These are phyloP conservation scores for Pulveroboletus ravenelii DNA, from an alignment of 768 basidiomycete species.

Conservation along the genomic window DNA sequence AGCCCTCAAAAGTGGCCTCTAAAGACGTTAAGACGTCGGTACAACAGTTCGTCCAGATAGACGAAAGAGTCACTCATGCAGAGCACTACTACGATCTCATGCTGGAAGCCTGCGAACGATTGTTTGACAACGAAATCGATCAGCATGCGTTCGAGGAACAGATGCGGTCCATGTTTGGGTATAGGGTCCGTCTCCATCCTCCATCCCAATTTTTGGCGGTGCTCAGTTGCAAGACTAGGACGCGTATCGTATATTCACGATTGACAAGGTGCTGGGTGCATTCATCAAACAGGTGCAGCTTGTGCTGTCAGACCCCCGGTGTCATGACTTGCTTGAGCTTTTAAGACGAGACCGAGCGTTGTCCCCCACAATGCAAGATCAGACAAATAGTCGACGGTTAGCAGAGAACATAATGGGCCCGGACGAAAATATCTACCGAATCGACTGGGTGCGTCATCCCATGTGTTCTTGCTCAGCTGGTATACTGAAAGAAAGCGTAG, in stretches of 20 bases:
- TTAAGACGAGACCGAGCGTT: constrained; percentile 65
- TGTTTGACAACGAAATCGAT: constrained; percentile 93
- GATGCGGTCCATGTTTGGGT: constrained; percentile 82
- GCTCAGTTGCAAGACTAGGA: constrained; percentile 39
- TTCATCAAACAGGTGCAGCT: constrained; percentile 88
- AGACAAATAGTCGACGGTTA: constrained; percentile 59
- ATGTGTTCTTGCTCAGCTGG: neutral
- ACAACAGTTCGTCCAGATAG: constrained; percentile 26
- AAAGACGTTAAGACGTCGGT: constrained; percentile 29
- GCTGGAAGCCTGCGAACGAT: constrained; percentile 79
- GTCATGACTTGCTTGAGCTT: constrained; percentile 67
- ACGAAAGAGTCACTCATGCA: constrained; percentile 41
- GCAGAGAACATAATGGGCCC: constrained; percentile 69
- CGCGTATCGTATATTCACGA: constrained; percentile 85
- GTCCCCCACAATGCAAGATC: constrained; percentile 63
- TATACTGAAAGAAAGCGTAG: constrained; percentile 33
- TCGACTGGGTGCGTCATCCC: constrained; percentile 63
- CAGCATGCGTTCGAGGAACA: constrained; percentile 86
- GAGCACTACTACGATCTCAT: constrained; percentile 78
- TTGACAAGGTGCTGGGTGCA: constrained; percentile 85
- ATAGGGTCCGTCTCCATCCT: constrained; percentile 45
- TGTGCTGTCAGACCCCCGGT: constrained; percentile 63
- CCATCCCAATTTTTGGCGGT: neutral
- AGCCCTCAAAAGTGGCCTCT: constrained; percentile 19
- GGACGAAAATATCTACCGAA: constrained; percentile 74